Conservation (phyloP, 169 alveolate species). For the Plasmodium vivax region DNA sequence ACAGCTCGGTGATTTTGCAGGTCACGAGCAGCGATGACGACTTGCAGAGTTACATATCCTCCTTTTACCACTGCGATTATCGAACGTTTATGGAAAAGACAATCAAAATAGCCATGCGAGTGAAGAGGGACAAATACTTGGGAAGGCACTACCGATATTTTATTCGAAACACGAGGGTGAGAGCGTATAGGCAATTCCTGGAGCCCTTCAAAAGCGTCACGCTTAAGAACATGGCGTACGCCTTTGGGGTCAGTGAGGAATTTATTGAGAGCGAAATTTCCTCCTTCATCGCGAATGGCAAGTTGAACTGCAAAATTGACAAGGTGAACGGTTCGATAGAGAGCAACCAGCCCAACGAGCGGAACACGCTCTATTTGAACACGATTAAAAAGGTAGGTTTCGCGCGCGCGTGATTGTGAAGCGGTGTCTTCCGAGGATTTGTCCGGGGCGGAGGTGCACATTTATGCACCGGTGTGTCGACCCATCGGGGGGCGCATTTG, state of each 20-base stretch:
- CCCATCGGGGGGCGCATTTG: background rate
- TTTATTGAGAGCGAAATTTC: conserved; percentile 95
- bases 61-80: conserved; percentile 92
- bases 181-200: conserved; percentile 94
- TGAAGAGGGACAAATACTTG: conserved; percentile 89
- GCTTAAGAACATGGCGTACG: conserved; percentile 93
- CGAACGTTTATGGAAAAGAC: conserved; percentile 88
- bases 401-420: background rate
- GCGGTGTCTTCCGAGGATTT: background rate
- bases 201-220: conserved; percentile 96
- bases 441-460: background rate
- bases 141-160: conserved; percentile 89
- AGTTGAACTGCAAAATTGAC: conserved; percentile 95
- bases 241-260: conserved; percentile 93
- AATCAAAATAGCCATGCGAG: conserved; percentile 83
- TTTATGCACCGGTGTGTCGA: background rate
- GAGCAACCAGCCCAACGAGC: conserved; percentile 90
- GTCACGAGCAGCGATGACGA: conserved; percentile 91
- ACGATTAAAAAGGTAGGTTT: conserved; percentile 87
- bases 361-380: conserved; percentile 88
- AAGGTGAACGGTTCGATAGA: conserved; percentile 95
- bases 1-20: conserved; percentile 92
- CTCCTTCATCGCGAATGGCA: conserved; percentile 92
- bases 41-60: conserved; percentile 87
- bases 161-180: conserved; percentile 94